Evolutionary conservation across 768 basidiomycete genomes (phyloP).

Genomic region (Lactifluus subvellereus): DNA sequence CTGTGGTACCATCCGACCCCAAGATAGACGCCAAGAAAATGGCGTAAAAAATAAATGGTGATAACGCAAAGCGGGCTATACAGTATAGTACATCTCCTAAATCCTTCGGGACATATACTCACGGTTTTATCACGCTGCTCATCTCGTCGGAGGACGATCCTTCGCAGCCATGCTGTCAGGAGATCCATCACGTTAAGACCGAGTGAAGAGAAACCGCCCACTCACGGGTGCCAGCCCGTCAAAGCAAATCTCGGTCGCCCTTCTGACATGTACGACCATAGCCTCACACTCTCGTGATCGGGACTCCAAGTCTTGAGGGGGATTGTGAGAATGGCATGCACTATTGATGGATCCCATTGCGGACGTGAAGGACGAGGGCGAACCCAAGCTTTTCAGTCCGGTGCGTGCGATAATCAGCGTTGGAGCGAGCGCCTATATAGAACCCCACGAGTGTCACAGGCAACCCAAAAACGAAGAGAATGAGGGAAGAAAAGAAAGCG

Average conservation of each 20-base stretch:
- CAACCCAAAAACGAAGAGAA: not conserved
- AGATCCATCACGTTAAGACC: no score
- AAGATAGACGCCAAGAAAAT: no score
- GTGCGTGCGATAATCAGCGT: conserved; percentile 13
- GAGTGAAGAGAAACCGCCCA: not conserved
- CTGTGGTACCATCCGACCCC: no score
- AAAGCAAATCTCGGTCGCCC: conserved; percentile 8
- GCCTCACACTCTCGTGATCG: not conserved
- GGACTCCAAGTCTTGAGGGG: not conserved
- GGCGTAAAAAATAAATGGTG: no score
- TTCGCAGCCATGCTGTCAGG: no score
- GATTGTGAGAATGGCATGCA: not conserved
- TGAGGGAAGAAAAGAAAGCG: not conserved
- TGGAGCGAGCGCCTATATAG: conserved; percentile 7
- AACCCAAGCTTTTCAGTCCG: not conserved
- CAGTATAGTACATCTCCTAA: no score
- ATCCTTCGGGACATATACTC: no score
- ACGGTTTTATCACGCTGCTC: no score
- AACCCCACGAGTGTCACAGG: not conserved
- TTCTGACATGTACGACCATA: not conserved
- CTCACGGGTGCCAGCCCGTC: not conserved
- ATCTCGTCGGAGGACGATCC: no score
- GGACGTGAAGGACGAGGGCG: not conserved
- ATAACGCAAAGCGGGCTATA: no score
- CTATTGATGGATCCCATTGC: conserved; percentile 3